A percentile compares a stretch with the other conserved stretches of the same genome.
phyloP scores from a whole-genome alignment of 352 stramenopile species.

The Phytophthora aleatoria region DNA sequence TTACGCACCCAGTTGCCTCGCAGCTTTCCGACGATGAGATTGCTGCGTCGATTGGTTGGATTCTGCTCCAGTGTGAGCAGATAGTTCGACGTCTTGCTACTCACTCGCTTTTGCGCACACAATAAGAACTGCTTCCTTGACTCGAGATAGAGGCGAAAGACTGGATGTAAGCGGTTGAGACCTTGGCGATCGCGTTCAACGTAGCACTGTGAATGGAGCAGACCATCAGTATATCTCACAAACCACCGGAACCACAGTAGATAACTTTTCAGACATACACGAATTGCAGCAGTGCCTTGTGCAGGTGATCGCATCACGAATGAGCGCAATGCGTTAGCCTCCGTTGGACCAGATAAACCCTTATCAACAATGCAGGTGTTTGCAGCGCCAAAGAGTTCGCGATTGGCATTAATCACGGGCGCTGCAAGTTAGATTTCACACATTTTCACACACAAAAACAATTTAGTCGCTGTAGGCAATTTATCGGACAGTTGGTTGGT shows the following conservation, averaged over 20 bases:
- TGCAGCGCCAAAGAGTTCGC: conserved; percentile 13
- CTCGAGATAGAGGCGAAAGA: conserved; percentile 66
- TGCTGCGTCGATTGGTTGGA: conserved; percentile 39
- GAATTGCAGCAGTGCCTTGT: conserved; percentile 27
- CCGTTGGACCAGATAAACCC: conserved; percentile 5
- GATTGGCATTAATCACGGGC: conserved; percentile 20
- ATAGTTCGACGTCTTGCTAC: conserved; percentile 68
- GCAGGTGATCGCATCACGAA: conserved; percentile 49
- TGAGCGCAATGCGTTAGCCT: conserved; percentile 37
- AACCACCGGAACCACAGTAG: neutral
- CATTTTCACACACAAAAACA: neutral
- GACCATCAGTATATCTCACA: neutral
- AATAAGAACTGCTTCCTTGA: conserved; percentile 56
- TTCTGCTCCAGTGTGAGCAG: conserved; percentile 55
- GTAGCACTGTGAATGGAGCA: conserved; percentile 38
- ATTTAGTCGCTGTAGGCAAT: neutral
- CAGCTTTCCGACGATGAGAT: conserved; percentile 59
- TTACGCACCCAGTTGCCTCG: conserved; percentile 56
- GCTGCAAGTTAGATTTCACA: conserved; percentile 10
- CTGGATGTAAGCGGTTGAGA: conserved; percentile 51
- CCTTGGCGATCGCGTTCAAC: conserved; percentile 59
- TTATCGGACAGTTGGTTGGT: neutral
- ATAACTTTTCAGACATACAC: conserved; percentile 24
- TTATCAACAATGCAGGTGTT: neutral
- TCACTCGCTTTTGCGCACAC: conserved; percentile 53